Evolutionary conservation across 2,329 filamentous ascomycete species (phyloP), one percentile per base, ranked within the genome.

Genomic region (Cordyceps tenuipes): DNA sequence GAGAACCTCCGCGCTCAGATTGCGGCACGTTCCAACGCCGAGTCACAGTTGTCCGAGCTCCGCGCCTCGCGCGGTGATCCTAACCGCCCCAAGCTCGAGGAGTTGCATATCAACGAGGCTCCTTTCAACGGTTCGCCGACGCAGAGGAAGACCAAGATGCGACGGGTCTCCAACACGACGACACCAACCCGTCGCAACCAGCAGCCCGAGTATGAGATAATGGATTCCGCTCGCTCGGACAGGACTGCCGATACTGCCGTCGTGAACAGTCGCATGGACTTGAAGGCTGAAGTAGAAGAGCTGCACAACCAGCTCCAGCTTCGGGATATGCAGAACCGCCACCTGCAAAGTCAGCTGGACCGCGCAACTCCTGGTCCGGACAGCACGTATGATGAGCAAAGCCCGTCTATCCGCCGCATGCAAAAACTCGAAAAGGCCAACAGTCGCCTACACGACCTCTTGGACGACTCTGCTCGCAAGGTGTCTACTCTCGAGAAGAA

Each of bases 341-440:
- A 97, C 68, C 83, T 97, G 6, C 90, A 96, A 70, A 91, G 85
- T 69, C 91, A 97, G 70, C 77, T 97, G 47, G 89, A 93, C 44
- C 84, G 89, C 51, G 77, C 76, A 10, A 86, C 84, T 0, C 84
- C 87, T 3, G 75, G 75, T 6, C 81, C 81, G 26, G 87, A 89
- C 41, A 84, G 79, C 71, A 70, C 68, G 34, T 77, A 85, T 60
- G 88, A 93, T 46, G 89, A 93, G 53, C 87, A 94, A 49, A 93
- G 87, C 66, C 90, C 90, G 1, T 93, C 90, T 1, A 71, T 89
- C 52, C 83, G 87, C 59, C 86, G 94, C 17, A 87, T 96, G 68
- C 89, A 96, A 70, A 93, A 97, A 75, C 82, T 97, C 5, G 93
- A 97, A 73, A 86, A 91, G 66, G 93, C 90, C 70, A 97, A 97